Evolutionary conservation across 306 rosid species (phyloP).

Genomic region (Rosa lucieae): DNA sequence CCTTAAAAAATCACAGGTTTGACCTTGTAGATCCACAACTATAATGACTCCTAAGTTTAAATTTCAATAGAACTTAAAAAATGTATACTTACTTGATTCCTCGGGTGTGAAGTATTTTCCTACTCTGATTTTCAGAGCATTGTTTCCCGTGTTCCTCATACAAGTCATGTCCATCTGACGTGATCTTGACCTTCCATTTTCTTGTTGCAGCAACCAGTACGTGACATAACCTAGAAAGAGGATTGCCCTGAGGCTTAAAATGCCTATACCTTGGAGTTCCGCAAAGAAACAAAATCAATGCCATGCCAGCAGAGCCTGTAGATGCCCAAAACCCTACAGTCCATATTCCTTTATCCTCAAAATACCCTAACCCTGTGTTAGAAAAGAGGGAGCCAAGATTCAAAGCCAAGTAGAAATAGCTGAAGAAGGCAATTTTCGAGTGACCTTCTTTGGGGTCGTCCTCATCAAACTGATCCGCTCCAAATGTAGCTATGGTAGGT

Average conservation of each 20-base stretch:
- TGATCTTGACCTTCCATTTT: slow-evolving; percentile 58
- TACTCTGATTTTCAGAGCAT: slow-evolving; percentile 30
- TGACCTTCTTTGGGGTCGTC: slow-evolving; percentile 51
- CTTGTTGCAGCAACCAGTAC: slow-evolving; percentile 59
- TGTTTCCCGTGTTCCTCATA: slow-evolving; percentile 40
- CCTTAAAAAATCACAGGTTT: too few relatives aligned
- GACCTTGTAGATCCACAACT: not conserved
- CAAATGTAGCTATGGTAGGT: slow-evolving; percentile 80
- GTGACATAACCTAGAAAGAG: slow-evolving; percentile 62
- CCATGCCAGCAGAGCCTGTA: slow-evolving; percentile 60
- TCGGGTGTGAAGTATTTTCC: slow-evolving; percentile 64
- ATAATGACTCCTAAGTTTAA: not conserved
- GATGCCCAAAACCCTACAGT: slow-evolving; percentile 84
- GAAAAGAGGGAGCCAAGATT: slow-evolving; percentile 83
- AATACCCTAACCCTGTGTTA: slow-evolving; percentile 71
- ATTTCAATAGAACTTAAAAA: not conserved
- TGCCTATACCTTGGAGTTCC: slow-evolving; percentile 70
- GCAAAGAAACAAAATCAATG: slow-evolving; percentile 62
- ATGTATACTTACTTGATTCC: slow-evolving; percentile 55
- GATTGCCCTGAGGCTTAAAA: slow-evolving; percentile 65
- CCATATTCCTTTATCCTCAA: slow-evolving; percentile 74
- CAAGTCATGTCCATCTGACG: slow-evolving; percentile 31
- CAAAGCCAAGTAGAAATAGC: slow-evolving; percentile 80
- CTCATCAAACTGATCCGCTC: slow-evolving; percentile 88
- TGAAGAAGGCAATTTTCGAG: slow-evolving; percentile 69